Evolutionary conservation across 352 stramenopile genomes (phyloP).

Genomic region (Globisporangium uncinulatum): DNA sequence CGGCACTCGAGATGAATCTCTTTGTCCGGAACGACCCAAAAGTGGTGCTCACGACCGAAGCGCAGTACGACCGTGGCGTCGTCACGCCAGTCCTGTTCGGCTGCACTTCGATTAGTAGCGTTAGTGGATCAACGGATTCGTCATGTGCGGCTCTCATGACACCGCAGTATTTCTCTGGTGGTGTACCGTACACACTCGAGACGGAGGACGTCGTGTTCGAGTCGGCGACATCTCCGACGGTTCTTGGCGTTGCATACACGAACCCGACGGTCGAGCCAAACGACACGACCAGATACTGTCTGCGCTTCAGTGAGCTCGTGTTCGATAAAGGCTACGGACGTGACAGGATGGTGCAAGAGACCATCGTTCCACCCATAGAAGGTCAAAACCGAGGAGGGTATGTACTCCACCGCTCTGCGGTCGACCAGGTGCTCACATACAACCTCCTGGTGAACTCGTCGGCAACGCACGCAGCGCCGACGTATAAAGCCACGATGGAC

Average conservation of each 20-base stretch:
- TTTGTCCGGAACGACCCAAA: conserved; percentile 48
- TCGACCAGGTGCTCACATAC: conserved; percentile 41
- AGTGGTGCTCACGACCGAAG: conserved; percentile 23
- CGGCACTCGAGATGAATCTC: conserved; percentile 43
- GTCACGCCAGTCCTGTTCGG: conserved; percentile 41
- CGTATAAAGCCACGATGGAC: conserved; percentile 61
- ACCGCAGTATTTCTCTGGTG: conserved; percentile 19
- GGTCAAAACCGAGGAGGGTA: conserved; percentile 54
- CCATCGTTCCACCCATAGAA: conserved; percentile 8
- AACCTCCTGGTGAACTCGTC: conserved; percentile 61
- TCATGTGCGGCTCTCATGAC: conserved; percentile 21
- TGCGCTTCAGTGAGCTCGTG: conserved; percentile 47
- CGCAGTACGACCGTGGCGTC: conserved; percentile 24
- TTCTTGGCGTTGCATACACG: conserved; percentile 53
- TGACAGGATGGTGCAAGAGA: conserved; percentile 8
- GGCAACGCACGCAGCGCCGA: conserved; percentile 30
- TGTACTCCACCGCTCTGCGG: conserved; percentile 34
- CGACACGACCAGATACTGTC: conserved; percentile 47
- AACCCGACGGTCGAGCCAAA: conserved; percentile 30
- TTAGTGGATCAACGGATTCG: not conserved
- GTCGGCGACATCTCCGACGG: conserved; percentile 19
- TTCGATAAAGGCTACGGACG: conserved; percentile 44
- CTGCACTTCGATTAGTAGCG: conserved; percentile 21
- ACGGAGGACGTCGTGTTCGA: conserved; percentile 34
- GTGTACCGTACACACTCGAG: conserved; percentile 21